Conservation (phyloP, 2,329 filamentous ascomycete species). For the Penicillium aurantiogriseum region DNA sequence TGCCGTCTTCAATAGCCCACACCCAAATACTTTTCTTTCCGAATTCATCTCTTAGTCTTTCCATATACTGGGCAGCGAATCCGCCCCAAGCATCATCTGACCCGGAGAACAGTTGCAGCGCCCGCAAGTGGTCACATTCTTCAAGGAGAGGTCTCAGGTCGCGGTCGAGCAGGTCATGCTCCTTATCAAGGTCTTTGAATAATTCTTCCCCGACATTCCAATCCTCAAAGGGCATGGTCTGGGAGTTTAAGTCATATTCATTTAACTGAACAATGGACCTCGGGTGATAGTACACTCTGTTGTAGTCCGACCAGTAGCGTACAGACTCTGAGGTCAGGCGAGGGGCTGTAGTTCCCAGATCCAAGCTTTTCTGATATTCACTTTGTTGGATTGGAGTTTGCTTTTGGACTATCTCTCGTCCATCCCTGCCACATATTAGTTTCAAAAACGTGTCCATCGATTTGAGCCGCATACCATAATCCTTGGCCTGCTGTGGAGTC, state of each 20-base stretch:
- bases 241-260: conserved; percentile 80
- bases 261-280: conserved; percentile 81
- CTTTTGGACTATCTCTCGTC: conserved; percentile 65
- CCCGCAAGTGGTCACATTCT: conserved; percentile 90
- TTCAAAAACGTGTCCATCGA: background rate
- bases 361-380: conserved; percentile 76
- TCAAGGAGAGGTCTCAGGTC: conserved; percentile 85
- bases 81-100: conserved; percentile 80
- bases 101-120: conserved; percentile 71
- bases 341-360: conserved; percentile 65
- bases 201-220: conserved; percentile 73
- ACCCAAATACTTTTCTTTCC: conserved; percentile 84
- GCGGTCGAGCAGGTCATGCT: conserved; percentile 85
- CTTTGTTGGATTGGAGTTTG: conserved; percentile 66
- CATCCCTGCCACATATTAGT: conserved; percentile 53
- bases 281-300: conserved; percentile 87
- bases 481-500: conserved; percentile 37
- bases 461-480: conserved; percentile 42
- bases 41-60: conserved; percentile 83
- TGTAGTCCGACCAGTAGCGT: conserved; percentile 97
- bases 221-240: conserved; percentile 76
- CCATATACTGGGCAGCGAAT: conserved; percentile 69
- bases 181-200: conserved; percentile 69
- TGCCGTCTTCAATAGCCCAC: conserved; percentile 73
- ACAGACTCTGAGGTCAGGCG: conserved; percentile 67